Evolutionary conservation across 768 basidiomycete genomes (phyloP).

Genomic region (Boletus barrowsii): DNA sequence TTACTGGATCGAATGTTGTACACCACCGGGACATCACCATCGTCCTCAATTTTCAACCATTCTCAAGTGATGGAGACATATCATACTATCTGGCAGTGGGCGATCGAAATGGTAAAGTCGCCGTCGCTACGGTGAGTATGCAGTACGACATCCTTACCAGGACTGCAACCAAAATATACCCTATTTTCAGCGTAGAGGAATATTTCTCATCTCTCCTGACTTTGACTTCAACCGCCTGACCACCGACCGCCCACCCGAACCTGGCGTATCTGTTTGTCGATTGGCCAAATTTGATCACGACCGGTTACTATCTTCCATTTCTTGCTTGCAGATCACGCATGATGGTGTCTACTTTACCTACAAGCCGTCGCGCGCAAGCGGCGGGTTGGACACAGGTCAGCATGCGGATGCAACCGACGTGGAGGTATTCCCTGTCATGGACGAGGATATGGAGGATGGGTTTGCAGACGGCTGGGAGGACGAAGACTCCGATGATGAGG

Average conservation of each 20-base stretch:
- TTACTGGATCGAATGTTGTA: constrained; percentile 27
- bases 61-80: constrained; percentile 10
- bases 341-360: constrained; percentile 48
- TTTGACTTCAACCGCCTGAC: constrained; percentile 17
- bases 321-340: constrained; percentile 55
- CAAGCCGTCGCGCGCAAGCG: constrained; percentile 4
- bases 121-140: constrained; percentile 43
- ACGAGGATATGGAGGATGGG: constrained; percentile 10
- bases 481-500: constrained; percentile 15
- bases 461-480: constrained; percentile 13
- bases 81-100: constrained; percentile 52
- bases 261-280: constrained; percentile 24
- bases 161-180: not conserved
- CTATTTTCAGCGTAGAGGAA: constrained; percentile 20
- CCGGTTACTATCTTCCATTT: constrained; percentile 28
- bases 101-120: constrained; percentile 36
- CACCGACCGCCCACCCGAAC: constrained; percentile 32
- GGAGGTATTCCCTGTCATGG: constrained; percentile 2
- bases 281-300: constrained; percentile 10
- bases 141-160: not conserved
- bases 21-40: constrained; percentile 39
- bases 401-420: not conserved
- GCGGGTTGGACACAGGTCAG: not conserved
- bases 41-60: constrained; percentile 25
- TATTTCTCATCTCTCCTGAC: constrained; percentile 25